A percentile compares a stretch with the other conserved stretches of the same genome.
phyloP scores from a whole-genome alignment of 148 eudicot species.

The Silene uniflora region DNA sequence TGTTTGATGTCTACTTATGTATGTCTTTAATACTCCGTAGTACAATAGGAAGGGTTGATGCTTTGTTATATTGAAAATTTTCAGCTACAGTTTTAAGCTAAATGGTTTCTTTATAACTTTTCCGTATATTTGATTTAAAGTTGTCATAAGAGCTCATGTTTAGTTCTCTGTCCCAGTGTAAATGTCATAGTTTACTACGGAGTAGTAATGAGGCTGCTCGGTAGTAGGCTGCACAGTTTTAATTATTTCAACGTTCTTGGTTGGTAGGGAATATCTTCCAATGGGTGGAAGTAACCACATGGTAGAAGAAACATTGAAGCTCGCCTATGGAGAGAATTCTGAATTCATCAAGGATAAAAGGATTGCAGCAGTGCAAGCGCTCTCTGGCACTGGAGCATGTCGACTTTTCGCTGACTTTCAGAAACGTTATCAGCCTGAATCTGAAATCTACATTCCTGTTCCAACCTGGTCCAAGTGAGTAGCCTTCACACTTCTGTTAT shows the following conservation, averaged over 20 bases:
- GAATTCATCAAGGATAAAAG: slow-evolving; percentile 77
- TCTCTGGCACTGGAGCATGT: slow-evolving; percentile 99
- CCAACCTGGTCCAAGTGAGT: slow-evolving; percentile 99
- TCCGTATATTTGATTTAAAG: too few species aligned
- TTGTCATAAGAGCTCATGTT: background rate
- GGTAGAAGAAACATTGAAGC: slow-evolving; percentile 87
- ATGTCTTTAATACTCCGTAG: too few species aligned
- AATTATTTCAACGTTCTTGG: background rate
- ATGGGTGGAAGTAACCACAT: slow-evolving; percentile 94
- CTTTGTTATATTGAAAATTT: too few species aligned
- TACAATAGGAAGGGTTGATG: too few species aligned
- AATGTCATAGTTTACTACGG: background rate
- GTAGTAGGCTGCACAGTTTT: background rate
- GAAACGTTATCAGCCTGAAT: slow-evolving; percentile 85
- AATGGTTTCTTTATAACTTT: too few species aligned
- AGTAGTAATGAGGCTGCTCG: too few species aligned
- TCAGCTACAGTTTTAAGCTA: too few species aligned
- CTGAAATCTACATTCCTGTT: slow-evolving; percentile 83
- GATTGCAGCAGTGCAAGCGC: slow-evolving; percentile 95
- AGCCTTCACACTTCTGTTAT: background rate
- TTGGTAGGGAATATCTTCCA: slow-evolving; percentile 91
- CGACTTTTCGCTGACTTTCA: slow-evolving; percentile 97
- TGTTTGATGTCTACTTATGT: too few species aligned
- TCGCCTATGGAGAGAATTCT: slow-evolving; percentile 91
- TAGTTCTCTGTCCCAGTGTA: background rate